Evolutionary conservation across 2,329 filamentous ascomycete species (phyloP).

Genomic region (Diaporthe caulivora): DNA sequence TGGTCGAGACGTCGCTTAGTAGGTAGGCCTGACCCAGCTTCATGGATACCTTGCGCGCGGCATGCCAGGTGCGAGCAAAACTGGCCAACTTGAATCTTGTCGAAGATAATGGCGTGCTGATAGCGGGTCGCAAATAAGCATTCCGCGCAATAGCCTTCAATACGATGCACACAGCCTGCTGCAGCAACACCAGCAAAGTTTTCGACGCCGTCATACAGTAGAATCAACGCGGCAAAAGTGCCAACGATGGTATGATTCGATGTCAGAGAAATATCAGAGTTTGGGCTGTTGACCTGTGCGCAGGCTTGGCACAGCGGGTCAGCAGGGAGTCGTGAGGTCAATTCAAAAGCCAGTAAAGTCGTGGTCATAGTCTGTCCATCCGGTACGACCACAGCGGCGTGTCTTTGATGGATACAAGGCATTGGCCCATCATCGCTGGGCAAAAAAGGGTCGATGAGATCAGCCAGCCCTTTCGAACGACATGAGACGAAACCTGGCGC

Average conservation of each 20-base stretch:
- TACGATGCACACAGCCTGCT: background rate
- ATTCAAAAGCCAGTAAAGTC: conserved; percentile 12
- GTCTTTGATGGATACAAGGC: background rate
- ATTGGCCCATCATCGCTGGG: background rate
- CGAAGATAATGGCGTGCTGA: background rate
- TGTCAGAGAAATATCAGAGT: conserved; percentile 14
- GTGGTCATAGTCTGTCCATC: background rate
- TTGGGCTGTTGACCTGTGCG: conserved; percentile 15
- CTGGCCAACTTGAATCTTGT: background rate
- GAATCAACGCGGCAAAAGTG: background rate
- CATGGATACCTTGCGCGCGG: background rate
- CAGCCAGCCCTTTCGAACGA: background rate
- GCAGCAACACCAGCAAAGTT: background rate
- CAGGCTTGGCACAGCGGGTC: conserved; percentile 14
- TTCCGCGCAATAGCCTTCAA: background rate
- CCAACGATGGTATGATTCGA: background rate
- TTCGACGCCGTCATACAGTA: background rate
- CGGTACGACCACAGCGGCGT: background rate
- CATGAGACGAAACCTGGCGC: conserved; percentile 15
- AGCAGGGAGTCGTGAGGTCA: background rate
- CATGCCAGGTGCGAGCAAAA: conserved; percentile 3
- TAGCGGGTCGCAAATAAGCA: background rate
- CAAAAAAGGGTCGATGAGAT: background rate
- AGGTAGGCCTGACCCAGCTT: conserved; percentile 10
- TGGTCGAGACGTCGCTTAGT: conserved; percentile 17